Evolutionary conservation across 2,329 filamentous ascomycete species (phyloP).

Genomic region (Ceratocystis cacaofunesta): DNA sequence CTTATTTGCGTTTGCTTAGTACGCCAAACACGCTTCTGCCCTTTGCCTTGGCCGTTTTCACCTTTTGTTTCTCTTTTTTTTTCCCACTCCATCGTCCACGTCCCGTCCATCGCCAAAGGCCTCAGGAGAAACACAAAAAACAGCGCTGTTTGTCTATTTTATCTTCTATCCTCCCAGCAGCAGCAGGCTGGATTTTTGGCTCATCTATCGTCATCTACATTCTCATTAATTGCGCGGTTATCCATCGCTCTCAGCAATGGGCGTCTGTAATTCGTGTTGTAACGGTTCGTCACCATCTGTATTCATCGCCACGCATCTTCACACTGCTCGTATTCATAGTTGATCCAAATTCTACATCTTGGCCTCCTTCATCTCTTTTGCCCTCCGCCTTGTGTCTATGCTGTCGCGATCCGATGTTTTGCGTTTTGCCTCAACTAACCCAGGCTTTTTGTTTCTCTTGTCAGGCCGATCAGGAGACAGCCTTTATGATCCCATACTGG

Average conservation of each 20-base stretch:
- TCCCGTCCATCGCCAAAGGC: neutral
- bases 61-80: neutral
- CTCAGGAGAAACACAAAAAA: neutral
- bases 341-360: neutral
- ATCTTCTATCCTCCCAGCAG: neutral
- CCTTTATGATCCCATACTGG: constrained; percentile 73
- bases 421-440: neutral
- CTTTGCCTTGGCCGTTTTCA: neutral
- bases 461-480: constrained; percentile 64
- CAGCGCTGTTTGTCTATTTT: neutral
- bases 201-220: constrained; percentile 2
- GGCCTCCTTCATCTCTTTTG: neutral
- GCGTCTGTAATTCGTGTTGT: constrained; percentile 48
- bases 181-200: neutral
- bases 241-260: constrained; percentile 32
- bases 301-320: neutral
- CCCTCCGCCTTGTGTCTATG: neutral
- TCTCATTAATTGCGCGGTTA: constrained; percentile 12
- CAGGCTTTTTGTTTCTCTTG: neutral
- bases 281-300: constrained; percentile 26
- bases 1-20: constrained; percentile 5
- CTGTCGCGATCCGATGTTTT: neutral
- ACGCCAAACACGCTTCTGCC: constrained; percentile 12
- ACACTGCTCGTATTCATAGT: neutral
- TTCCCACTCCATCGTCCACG: neutral